Percentiles rank a stretch among this genome's conserved stretches.
Conservation (phyloP, 2,329 filamentous ascomycete species). For the Stemphylium beticola region DNA sequence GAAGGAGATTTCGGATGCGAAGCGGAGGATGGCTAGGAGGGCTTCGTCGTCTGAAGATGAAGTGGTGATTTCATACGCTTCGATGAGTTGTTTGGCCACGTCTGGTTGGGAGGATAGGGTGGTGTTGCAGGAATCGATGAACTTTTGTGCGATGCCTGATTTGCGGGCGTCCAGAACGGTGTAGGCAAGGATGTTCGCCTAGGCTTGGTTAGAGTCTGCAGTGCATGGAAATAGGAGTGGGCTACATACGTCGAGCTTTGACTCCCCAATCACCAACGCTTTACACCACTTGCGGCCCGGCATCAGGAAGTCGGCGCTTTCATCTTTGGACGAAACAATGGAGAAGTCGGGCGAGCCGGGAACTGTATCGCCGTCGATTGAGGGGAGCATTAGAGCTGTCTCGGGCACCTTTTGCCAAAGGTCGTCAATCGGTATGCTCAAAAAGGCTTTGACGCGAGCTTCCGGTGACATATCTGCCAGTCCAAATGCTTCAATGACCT, state of each 20-base stretch:
- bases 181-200: slow-evolving; percentile 38
- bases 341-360: slow-evolving; percentile 36
- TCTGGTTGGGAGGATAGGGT: slow-evolving; percentile 34
- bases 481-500: slow-evolving; percentile 50
- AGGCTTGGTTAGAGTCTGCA: not conserved
- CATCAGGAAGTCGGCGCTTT: slow-evolving; percentile 34
- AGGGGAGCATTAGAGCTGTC: slow-evolving; percentile 44
- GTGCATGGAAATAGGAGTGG: not conserved
- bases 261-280: slow-evolving; percentile 57
- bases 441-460: slow-evolving; percentile 52
- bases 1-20: slow-evolving; percentile 56
- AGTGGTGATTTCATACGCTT: slow-evolving; percentile 50
- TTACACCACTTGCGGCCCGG: slow-evolving; percentile 55
- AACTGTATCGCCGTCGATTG: slow-evolving; percentile 54
- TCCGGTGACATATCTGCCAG: slow-evolving; percentile 46
- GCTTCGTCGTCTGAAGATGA: slow-evolving; percentile 51
- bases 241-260: slow-evolving; percentile 52
- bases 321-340: slow-evolving; percentile 30
- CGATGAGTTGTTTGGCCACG: slow-evolving; percentile 36
- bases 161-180: slow-evolving; percentile 33
- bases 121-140: slow-evolving; percentile 42
- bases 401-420: slow-evolving; percentile 51
- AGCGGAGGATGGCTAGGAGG: slow-evolving; percentile 51
- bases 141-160: slow-evolving; percentile 42
- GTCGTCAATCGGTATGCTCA: slow-evolving; percentile 50